Percentiles rank a stretch among this genome's conserved stretches.
Evolutionary conservation across 768 basidiomycete genomes (phyloP).

Genomic region (Favolaschia claudopus): DNA sequence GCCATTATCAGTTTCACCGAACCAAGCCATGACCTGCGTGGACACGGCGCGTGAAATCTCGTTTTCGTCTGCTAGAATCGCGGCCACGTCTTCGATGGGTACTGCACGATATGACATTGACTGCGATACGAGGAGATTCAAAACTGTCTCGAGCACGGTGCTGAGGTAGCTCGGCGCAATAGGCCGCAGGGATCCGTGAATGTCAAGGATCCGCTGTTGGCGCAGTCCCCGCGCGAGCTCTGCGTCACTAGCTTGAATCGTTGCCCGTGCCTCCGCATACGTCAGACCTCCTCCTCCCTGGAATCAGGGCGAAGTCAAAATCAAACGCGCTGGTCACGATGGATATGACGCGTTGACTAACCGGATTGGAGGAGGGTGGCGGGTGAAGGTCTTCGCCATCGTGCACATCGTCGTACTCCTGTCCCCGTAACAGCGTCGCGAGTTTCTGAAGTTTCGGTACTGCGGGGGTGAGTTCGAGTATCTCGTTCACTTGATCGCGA

Average conservation of each 20-base stretch:
- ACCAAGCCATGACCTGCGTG: slow-evolving; percentile 82
- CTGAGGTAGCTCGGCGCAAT: slow-evolving; percentile 72
- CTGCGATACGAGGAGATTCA: slow-evolving; percentile 75
- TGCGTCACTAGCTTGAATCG: slow-evolving; percentile 83
- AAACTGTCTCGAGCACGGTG: slow-evolving; percentile 75
- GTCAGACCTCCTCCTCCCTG: slow-evolving; percentile 52
- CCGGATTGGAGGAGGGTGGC: slow-evolving; percentile 26
- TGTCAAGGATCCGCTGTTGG: slow-evolving; percentile 73
- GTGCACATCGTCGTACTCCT: slow-evolving; percentile 76
- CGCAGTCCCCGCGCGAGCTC: slow-evolving; percentile 74
- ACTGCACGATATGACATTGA: slow-evolving; percentile 60
- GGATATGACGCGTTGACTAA: too few species aligned
- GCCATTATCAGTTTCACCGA: slow-evolving; percentile 65
- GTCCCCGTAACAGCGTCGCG: slow-evolving; percentile 62
- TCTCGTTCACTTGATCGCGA: slow-evolving; percentile 81
- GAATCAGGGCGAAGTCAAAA: too few species aligned
- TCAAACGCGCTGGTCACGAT: too few species aligned
- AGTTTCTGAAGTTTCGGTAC: slow-evolving; percentile 82
- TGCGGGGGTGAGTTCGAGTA: slow-evolving; percentile 82
- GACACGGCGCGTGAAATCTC: slow-evolving; percentile 70
- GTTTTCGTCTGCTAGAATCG: slow-evolving; percentile 73
- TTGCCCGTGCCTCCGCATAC: slow-evolving; percentile 65
- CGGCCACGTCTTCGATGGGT: slow-evolving; percentile 64
- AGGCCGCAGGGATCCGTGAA: slow-evolving; percentile 77
- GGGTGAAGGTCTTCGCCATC: slow-evolving; percentile 43